These are phyloP conservation scores for Silene coronaria DNA, from an alignment of 179 eudicot species.

Conservation along the genomic window DNA sequence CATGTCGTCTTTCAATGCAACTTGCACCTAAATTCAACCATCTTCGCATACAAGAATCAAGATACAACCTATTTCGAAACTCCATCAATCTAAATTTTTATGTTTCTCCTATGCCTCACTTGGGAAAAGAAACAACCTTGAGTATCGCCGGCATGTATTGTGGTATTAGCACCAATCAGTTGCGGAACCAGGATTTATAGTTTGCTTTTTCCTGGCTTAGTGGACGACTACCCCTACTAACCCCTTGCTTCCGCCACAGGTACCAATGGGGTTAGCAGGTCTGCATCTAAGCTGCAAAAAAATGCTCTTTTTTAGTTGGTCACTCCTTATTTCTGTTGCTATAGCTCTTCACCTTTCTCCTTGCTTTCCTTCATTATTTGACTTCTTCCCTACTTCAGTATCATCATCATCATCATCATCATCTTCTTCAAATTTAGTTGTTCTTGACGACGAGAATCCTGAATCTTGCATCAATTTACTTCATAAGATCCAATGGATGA, in stretches of 20 bases:
- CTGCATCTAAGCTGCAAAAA: conserved; percentile 89
- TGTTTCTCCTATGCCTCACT: too few relatives aligned
- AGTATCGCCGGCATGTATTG: too few relatives aligned
- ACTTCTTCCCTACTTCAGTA: conserved; percentile 27
- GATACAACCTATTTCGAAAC: too few relatives aligned
- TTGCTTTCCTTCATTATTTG: conserved; percentile 53
- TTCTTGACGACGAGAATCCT: conserved; percentile 32
- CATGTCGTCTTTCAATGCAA: too few relatives aligned
- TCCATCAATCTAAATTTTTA: too few relatives aligned
- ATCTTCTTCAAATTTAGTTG: conserved; percentile 26
- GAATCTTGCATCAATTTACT: conserved; percentile 51
- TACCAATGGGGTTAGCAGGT: conserved; percentile 88
- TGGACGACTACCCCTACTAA: too few relatives aligned
- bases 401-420: conserved; percentile 4
- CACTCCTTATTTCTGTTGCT: conserved; percentile 81
- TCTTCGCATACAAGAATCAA: too few relatives aligned
- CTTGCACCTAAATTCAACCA: too few relatives aligned
- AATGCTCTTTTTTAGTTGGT: conserved; percentile 76
- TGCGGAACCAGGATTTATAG: too few relatives aligned
- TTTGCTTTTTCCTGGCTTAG: too few relatives aligned
- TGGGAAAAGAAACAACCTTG: too few relatives aligned
- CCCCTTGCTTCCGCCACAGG: conserved; percentile 14
- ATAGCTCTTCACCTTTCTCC: conserved; percentile 83
- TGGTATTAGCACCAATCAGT: too few relatives aligned
- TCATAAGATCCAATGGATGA: conserved; percentile 41